A percentile compares a stretch with the other conserved stretches of the same genome.
phyloP scores from a whole-genome alignment of 371 early-diverging fungal genomes.

The Mucor piriformis region DNA sequence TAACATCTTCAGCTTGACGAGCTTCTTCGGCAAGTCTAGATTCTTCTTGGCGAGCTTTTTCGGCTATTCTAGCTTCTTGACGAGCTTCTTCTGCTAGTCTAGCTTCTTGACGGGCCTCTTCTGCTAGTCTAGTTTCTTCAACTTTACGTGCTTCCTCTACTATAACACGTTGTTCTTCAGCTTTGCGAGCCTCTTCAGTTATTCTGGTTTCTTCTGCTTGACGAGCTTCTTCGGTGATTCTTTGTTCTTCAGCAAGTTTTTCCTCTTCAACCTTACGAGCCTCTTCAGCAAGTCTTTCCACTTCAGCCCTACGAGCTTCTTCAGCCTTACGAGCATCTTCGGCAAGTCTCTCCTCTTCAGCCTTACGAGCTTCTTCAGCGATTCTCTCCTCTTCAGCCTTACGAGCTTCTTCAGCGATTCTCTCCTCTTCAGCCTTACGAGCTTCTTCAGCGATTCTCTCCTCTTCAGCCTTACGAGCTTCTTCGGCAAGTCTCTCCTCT shows the following conservation, averaged over 20 bases:
- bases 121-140: slow-evolving; percentile 2
- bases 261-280: slow-evolving; percentile 4
- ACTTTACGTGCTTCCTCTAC: slow-evolving; percentile 12
- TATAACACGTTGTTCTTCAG: slow-evolving; percentile 8
- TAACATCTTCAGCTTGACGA: neutral
- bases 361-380: slow-evolving; percentile 6
- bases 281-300: slow-evolving; percentile 1
- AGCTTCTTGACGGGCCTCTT: slow-evolving; percentile 8
- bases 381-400: neutral
- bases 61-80: neutral
- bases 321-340: slow-evolving; percentile 13
- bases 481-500: slow-evolving; percentile 8
- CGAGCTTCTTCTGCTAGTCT: slow-evolving; percentile 8
- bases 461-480: slow-evolving; percentile 11
- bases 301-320: slow-evolving; percentile 11
- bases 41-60: slow-evolving; percentile 12
- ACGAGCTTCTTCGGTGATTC: neutral
- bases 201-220: neutral
- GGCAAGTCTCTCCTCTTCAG: slow-evolving; percentile 1
- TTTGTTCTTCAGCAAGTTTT: neutral
- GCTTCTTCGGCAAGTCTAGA: slow-evolving; percentile 1
- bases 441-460: slow-evolving; percentile 10
- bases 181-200: slow-evolving; percentile 7
- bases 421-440: slow-evolving; percentile 9
- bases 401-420: slow-evolving; percentile 7